Evolutionary conservation across 2,329 filamentous ascomycete genomes (phyloP), one percentile per base, ranked within the genome.

Genomic region (Xenosphaeropsis pyriputrescens): DNA sequence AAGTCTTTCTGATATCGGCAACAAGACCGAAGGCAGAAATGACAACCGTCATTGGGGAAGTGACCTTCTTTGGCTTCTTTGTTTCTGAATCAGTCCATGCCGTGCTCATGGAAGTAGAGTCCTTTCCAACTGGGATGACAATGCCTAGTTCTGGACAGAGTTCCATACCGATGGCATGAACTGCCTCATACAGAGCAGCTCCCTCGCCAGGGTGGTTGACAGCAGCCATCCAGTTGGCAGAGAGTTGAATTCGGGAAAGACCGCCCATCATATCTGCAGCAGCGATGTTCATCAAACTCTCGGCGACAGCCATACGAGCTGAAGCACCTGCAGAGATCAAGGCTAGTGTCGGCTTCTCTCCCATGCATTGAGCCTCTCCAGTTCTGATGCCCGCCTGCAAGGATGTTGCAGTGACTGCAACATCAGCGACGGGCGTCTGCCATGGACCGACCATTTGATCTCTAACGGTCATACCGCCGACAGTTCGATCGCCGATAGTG

Each of bases 191-290:
- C 22, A 96, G 69, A 13, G 80, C 85, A 30, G 89, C 88, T 31
- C 85, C 88, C 59, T 98, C 91, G 34, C 91, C 91, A 16, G 84
- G 79, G 56, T 95, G 86, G 54, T 78, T 86, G 43, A 88, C 84
- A n/a, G 89, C 89, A 3, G 86, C 88, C 91, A 96, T 96, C 89
- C 89, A 98, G 63, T 98, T 96, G 36, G 89, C 89, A 3, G 88
- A 95, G 8, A 96, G 72, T 55, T 89, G 81, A 43, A 96, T 78
- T 32, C 84, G 77, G 42, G 72, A 72, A 37, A 96, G 64, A 39
- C 83, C 76, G 16, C 54, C 50, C 12, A 57, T 44, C 18, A 80
- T 62, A 55, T 82, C 70, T 15, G 79, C 84, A 39, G 91, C 91
- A 29, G 84, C 86, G 41, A 98, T 67, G 58, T 98, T 98, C 72